Evolutionary conservation across 257 asterid genomes (phyloP).

Genomic region (Nicotiana tomentosiformis): DNA sequence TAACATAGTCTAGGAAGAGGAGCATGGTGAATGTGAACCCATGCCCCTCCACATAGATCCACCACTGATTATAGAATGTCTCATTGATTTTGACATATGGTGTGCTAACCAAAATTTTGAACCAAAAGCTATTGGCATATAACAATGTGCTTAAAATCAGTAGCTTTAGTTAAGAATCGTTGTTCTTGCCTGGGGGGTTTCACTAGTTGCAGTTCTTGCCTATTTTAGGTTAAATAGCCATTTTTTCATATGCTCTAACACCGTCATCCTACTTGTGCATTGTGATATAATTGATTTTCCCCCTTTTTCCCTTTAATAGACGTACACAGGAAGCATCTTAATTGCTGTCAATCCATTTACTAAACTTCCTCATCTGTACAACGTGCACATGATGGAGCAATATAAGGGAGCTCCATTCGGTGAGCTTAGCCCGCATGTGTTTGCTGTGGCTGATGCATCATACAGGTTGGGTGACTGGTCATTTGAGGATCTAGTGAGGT

Average conservation of each 20-base stretch:
- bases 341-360: constrained; percentile 97
- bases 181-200: background rate
- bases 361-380: constrained; percentile 93
- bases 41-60: too few species aligned
- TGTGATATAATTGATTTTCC: constrained; percentile 7
- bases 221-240: background rate
- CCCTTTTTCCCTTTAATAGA: constrained; percentile 38
- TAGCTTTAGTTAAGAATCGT: background rate
- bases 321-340: constrained; percentile 94
- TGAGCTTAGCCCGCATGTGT: constrained; percentile 98
- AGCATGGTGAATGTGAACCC: too few species aligned
- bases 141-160: background rate
- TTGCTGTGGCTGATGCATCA: constrained; percentile 98
- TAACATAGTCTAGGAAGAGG: too few species aligned
- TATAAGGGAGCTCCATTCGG: constrained; percentile 98
- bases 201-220: background rate
- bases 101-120: background rate
- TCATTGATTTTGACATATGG: background rate
- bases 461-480: constrained; percentile 59
- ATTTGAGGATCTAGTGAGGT: background rate
- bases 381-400: constrained; percentile 94
- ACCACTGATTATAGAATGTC: background rate
- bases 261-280: background rate
- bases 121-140: background rate
- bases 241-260: background rate